Evolutionary conservation across 1,284 basidiomycete genomes (phyloP), one percentile per base, ranked within the genome.

Genomic region (Ceratobasidium papillatum): DNA sequence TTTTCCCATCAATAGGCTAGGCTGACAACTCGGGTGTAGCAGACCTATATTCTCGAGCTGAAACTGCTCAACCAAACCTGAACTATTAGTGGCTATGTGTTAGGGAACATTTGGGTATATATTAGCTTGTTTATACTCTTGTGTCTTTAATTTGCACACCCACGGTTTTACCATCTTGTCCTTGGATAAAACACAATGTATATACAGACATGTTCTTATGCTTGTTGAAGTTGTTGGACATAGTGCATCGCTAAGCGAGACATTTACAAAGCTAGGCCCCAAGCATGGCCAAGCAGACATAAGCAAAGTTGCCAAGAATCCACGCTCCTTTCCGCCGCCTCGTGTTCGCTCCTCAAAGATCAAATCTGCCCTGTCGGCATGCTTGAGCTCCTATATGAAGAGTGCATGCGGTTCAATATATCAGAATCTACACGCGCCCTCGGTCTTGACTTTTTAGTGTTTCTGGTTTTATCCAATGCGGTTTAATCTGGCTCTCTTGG

Each of bases 221-320:
- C n/a, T n/a, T n/a, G n/a, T n/a, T n/a, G n/a, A n/a, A n/a, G n/a
- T n/a, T n/a, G n/a, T n/a, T n/a, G n/a, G n/a, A n/a, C n/a, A n/a
- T n/a, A n/a, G n/a, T n/a, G n/a, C n/a, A n/a, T n/a, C n/a, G n/a
- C n/a, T n/a, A n/a, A n/a, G n/a, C n/a, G n/a, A n/a, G n/a, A n/a
- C n/a, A n/a, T n/a, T n/a, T n/a, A 25, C 5, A 25, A 51, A 7
- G 25, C 30, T 11, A 56, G 27, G 25, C 47, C 8, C 17, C 51
- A 52, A 59, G 30, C 32, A 59, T 9, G 2, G 56, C 56, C 56
- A 59, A 59, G 56, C 4, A 56, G 12, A 7, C 8, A 12, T 32
- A 61, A 61, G 58, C 34, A n/a, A 61, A 19, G 9, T 63, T 45
- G 61, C 61, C 61, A 63, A 63, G 61, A 45, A 63, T 36, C 56